Evolutionary conservation across 2,329 filamentous ascomycete genomes (phyloP).

Genomic region (Exophiala sp.): DNA sequence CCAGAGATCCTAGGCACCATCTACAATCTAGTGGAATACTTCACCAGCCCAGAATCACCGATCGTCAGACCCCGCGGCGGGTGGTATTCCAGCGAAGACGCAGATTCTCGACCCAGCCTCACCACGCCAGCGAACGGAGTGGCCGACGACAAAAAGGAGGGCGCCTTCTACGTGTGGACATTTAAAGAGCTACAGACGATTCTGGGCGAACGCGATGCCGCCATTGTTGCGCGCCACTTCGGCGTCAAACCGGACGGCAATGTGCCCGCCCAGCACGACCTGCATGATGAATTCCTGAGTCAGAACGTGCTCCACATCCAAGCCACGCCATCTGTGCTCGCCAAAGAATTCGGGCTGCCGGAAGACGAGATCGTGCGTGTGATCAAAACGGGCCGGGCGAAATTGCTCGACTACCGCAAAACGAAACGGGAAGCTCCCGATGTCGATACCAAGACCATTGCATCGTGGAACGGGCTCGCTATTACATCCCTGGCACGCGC

Average conservation of each 20-base stretch:
- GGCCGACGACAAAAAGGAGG: conserved; percentile 76
- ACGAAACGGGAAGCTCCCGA: conserved; percentile 68
- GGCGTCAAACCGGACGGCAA: conserved; percentile 80
- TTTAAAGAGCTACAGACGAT: conserved; percentile 75
- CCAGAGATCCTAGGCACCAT: conserved; percentile 71
- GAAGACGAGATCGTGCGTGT: conserved; percentile 63
- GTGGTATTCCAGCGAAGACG: conserved; percentile 83
- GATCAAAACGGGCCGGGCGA: conserved; percentile 60
- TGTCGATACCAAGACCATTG: conserved; percentile 81
- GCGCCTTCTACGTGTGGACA: conserved; percentile 93
- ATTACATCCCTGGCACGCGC: conserved; percentile 76
- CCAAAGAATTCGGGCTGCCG: conserved; percentile 66
- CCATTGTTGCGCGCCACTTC: conserved; percentile 76
- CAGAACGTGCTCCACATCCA: conserved; percentile 79
- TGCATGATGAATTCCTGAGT: conserved; percentile 88
- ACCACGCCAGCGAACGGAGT: conserved; percentile 35
- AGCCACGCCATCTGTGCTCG: conserved; percentile 62
- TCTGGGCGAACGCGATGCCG: conserved; percentile 60
- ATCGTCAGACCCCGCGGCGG: conserved; percentile 64
- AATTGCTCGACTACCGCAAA: conserved; percentile 65
- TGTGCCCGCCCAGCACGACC: conserved; percentile 72
- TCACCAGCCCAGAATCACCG: conserved; percentile 57
- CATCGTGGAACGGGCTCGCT: conserved; percentile 81
- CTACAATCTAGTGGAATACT: conserved; percentile 78
- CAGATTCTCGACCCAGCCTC: conserved; percentile 71